Evolutionary conservation across 768 basidiomycete genomes (phyloP).

Genomic region (Termitomyces bulborhizus): DNA sequence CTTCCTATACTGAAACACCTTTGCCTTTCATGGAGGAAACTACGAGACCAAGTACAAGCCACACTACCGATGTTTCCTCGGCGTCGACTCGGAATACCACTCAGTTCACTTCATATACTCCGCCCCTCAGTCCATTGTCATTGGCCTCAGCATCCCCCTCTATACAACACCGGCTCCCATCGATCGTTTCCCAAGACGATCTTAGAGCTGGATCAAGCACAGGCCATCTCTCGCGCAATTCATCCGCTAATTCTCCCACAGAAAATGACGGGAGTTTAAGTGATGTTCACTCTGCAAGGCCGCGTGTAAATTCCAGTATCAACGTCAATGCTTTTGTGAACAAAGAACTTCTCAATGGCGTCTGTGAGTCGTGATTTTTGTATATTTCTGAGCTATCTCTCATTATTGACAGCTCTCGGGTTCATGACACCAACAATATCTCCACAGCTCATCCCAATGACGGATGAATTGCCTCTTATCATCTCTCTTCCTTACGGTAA

Average conservation of each 20-base stretch:
- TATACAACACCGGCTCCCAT: neutral
- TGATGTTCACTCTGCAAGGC: neutral
- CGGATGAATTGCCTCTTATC: constrained; percentile 57
- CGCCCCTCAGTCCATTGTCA: neutral
- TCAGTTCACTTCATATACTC: neutral
- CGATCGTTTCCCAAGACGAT: neutral
- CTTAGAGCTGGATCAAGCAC: neutral
- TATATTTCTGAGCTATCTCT: neutral
- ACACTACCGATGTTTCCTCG: neutral
- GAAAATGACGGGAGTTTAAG: neutral
- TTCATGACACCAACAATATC: constrained; percentile 56
- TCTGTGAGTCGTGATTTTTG: constrained; percentile 46
- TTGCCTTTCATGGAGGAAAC: neutral
- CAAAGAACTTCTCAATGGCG: constrained; percentile 46
- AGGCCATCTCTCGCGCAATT: constrained; percentile 1
- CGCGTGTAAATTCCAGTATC: constrained; percentile 12
- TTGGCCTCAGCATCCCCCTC: neutral
- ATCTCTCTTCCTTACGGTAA: constrained; percentile 70
- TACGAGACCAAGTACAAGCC: neutral
- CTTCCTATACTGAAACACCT: constrained; percentile 6
- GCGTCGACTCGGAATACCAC: neutral
- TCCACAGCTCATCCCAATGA: constrained; percentile 38
- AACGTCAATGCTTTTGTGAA: constrained; percentile 51
- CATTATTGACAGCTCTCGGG: constrained; percentile 49
- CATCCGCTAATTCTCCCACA: constrained; percentile 5